These are phyloP conservation scores for Shiraia bambusicola DNA, from an alignment of 2,329 filamentous ascomycete species.

Conservation along the genomic window DNA sequence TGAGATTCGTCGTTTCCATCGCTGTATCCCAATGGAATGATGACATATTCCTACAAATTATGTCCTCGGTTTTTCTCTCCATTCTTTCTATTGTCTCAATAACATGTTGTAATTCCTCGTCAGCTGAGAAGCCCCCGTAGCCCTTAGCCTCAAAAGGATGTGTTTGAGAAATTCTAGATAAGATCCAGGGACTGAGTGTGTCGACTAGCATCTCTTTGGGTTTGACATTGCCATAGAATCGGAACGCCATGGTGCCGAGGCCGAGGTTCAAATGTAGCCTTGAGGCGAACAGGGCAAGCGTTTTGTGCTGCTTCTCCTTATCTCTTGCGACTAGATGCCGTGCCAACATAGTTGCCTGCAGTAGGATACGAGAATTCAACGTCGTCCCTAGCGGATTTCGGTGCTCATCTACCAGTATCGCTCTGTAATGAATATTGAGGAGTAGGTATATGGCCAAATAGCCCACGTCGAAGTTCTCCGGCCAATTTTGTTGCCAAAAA, in stretches of 20 bases:
- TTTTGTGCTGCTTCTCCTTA: conserved; percentile 27
- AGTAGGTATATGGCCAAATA: conserved; percentile 27
- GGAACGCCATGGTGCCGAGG: conserved; percentile 32
- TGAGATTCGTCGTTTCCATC: conserved; percentile 26
- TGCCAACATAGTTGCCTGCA: conserved; percentile 34
- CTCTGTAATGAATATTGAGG: conserved; percentile 20
- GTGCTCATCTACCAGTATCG: conserved; percentile 1
- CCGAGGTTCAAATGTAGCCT: conserved; percentile 37
- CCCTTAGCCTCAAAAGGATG: conserved; percentile 37
- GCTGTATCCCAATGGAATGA: conserved; percentile 34
- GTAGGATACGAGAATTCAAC: conserved; percentile 19
- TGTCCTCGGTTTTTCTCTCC: conserved; percentile 26
- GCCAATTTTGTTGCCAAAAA: conserved; percentile 16
- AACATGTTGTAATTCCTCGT: conserved; percentile 30
- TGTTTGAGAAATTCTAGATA: conserved; percentile 35
- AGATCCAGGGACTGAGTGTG: conserved; percentile 32
- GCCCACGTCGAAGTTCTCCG: conserved; percentile 16
- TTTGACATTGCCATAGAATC: conserved; percentile 27
- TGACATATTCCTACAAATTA: conserved; percentile 29
- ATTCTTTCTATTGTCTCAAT: conserved; percentile 33
- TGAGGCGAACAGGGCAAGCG: conserved; percentile 34
- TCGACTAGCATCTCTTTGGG: conserved; percentile 41
- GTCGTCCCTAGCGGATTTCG: conserved; percentile 3
- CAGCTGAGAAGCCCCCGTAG: conserved; percentile 30
- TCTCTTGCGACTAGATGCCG: conserved; percentile 27